Percentiles rank a stretch among this genome's conserved stretches.
Evolutionary conservation across 106 monocot species (phyloP).

Genomic region (Dendrobium chrysotoxum): DNA sequence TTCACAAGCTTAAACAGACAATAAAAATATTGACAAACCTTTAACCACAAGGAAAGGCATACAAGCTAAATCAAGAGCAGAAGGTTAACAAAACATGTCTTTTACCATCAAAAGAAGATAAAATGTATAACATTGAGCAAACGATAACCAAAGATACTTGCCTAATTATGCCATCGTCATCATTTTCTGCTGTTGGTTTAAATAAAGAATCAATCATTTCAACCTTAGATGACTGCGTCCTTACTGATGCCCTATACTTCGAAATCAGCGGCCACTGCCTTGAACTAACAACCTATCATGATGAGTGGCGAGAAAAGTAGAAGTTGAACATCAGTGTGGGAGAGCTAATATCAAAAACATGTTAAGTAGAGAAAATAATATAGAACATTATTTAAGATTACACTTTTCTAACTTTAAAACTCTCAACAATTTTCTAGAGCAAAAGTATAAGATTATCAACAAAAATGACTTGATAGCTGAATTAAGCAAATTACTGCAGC

Average conservation of each 20-base stretch:
- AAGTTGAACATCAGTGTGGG: background rate
- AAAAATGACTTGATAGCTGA: background rate
- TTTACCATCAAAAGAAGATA: background rate
- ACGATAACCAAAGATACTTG: constrained; percentile 6
- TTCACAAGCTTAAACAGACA: background rate
- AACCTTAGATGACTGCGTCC: constrained; percentile 71
- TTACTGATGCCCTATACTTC: constrained; percentile 74
- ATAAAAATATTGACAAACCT: background rate
- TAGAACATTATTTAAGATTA: too few species aligned
- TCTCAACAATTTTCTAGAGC: too few species aligned
- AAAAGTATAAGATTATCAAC: background rate
- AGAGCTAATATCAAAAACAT: too few species aligned
- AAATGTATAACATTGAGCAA: background rate
- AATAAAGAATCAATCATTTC: constrained; percentile 98
- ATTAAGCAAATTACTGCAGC: constrained; percentile 42
- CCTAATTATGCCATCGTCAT: constrained; percentile 70
- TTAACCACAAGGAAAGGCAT: background rate
- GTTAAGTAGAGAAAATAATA: too few species aligned
- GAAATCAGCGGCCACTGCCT: constrained; percentile 84
- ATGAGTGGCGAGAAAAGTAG: background rate
- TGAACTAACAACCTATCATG: constrained; percentile 83
- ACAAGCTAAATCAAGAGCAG: background rate
- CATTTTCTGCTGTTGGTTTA: constrained; percentile 37
- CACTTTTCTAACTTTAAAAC: too few species aligned
- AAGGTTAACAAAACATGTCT: background rate